These are phyloP conservation scores for Periglandula ipomoeae DNA, from an alignment of 2,329 filamentous ascomycete species.

Conservation along the genomic window DNA sequence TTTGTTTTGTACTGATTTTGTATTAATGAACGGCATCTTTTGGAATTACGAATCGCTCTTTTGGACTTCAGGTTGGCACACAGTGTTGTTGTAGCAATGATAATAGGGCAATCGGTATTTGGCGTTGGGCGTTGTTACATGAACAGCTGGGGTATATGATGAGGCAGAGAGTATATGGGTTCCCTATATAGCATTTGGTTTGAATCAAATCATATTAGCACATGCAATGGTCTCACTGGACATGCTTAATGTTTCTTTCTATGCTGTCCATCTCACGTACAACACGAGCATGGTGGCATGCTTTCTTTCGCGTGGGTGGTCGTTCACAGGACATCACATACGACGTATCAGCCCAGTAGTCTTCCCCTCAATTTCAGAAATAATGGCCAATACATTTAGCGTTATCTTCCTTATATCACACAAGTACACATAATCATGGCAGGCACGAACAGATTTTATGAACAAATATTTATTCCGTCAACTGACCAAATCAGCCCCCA, in stretches of 20 bases:
- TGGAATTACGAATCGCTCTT: background rate
- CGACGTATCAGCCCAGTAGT: too few species aligned
- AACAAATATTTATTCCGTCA: conserved; percentile 11
- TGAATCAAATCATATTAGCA: background rate
- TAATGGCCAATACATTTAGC: too few species aligned
- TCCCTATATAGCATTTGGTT: background rate
- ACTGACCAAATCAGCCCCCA: conserved; percentile 8
- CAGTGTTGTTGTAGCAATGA: background rate
- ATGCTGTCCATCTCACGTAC: too few species aligned
- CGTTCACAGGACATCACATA: background rate
- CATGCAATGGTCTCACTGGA: background rate
- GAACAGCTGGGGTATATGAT: background rate
- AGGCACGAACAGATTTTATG: background rate
- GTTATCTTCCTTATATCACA: too few species aligned
- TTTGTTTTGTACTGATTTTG: background rate
- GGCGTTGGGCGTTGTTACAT: background rate
- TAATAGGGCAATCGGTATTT: background rate
- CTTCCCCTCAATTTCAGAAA: too few species aligned
- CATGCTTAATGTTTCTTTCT: background rate
- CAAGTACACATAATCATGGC: background rate
- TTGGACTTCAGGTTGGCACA: background rate
- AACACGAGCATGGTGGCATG: too few species aligned
- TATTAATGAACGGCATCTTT: background rate
- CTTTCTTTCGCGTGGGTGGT: too few species aligned
- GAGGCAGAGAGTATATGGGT: background rate